Percentiles rank a stretch among this genome's conserved stretches.
Evolutionary conservation across 805 yeast species (phyloP).

Genomic region (Huiozyma naganishii): DNA sequence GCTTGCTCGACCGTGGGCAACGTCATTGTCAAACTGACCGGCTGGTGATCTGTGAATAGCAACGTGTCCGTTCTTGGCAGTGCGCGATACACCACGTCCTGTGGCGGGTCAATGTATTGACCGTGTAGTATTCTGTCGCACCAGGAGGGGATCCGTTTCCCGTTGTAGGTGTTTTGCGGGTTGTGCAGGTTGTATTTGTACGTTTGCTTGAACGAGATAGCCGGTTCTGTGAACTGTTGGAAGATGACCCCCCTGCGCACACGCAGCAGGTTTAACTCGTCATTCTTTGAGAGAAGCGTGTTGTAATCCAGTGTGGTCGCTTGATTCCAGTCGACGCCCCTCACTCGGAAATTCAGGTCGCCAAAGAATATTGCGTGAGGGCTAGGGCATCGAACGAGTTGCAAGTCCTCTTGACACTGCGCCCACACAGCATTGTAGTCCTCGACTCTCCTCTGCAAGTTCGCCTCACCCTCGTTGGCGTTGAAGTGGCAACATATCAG

Average conservation of each 20-base stretch:
- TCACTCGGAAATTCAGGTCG: slow-evolving; percentile 71
- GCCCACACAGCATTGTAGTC: slow-evolving; percentile 28
- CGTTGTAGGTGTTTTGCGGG: slow-evolving; percentile 34
- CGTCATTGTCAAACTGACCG: slow-evolving; percentile 46
- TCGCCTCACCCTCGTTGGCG: slow-evolving; percentile 60
- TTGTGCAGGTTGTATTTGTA: slow-evolving; percentile 54
- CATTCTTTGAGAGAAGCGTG: slow-evolving; percentile 22
- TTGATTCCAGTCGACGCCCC: too few species aligned
- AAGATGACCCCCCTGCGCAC: slow-evolving; percentile 33
- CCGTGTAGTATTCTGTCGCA: slow-evolving; percentile 62
- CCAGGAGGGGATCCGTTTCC: slow-evolving; percentile 72
- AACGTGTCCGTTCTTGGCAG: slow-evolving; percentile 30
- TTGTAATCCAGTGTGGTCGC: too few species aligned
- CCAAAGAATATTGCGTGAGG: slow-evolving; percentile 53
- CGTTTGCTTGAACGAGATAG: slow-evolving; percentile 65
- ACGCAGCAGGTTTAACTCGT: slow-evolving; percentile 23
- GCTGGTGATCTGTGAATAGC: slow-evolving; percentile 66
- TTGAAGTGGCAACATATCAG: slow-evolving; percentile 63
- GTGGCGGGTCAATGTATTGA: slow-evolving; percentile 34
- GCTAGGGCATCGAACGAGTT: not conserved
- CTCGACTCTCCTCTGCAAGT: slow-evolving; percentile 39
- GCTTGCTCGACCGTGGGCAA: not conserved
- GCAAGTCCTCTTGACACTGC: not conserved
- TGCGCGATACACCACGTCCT: slow-evolving; percentile 37
- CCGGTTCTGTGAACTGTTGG: slow-evolving; percentile 54